phyloP scores from a whole-genome alignment of 768 basidiomycete species.

The Pisolithus albus region DNA sequence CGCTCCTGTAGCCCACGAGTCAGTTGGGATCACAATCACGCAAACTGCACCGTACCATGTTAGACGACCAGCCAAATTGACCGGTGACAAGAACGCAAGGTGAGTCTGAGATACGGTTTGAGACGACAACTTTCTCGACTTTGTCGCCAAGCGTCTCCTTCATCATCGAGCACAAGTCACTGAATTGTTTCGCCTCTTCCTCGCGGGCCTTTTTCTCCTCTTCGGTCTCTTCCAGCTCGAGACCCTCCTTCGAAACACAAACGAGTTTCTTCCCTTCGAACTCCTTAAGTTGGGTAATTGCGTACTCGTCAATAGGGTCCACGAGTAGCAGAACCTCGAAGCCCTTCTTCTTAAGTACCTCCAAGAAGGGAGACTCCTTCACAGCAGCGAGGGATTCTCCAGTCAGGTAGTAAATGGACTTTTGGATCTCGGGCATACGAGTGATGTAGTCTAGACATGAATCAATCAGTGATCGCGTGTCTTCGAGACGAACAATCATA shows the following conservation, averaged over 20 bases:
- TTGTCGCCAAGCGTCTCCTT: slow-evolving; percentile 99
- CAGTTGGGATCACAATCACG: neutral
- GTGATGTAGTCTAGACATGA: slow-evolving; percentile 83
- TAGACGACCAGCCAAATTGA: slow-evolving; percentile 99
- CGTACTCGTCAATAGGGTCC: slow-evolving; percentile 99
- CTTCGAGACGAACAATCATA: slow-evolving; percentile 2
- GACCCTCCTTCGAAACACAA: slow-evolving; percentile 97
- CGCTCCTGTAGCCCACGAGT: slow-evolving; percentile 50
- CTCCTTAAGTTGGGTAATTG: slow-evolving; percentile 97
- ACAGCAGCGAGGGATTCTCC: slow-evolving; percentile 91
- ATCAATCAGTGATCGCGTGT: neutral
- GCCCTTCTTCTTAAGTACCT: slow-evolving; percentile 99
- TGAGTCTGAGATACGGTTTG: slow-evolving; percentile 95
- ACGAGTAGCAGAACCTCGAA: slow-evolving; percentile 97
- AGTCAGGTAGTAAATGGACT: slow-evolving; percentile 98
- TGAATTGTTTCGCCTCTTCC: slow-evolving; percentile 74
- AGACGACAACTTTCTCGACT: slow-evolving; percentile 98
- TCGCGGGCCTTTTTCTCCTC: slow-evolving; percentile 93
- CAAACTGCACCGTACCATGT: slow-evolving; percentile 59
- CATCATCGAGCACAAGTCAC: slow-evolving; percentile 87
- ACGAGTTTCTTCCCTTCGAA: slow-evolving; percentile 97
- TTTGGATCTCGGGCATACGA: slow-evolving; percentile 98
- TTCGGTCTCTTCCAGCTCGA: slow-evolving; percentile 98
- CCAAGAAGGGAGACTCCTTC: slow-evolving; percentile 96
- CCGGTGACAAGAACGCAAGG: slow-evolving; percentile 97